These are phyloP conservation scores for Ciborinia camelliae DNA, from an alignment of 2,329 filamentous ascomycete species.

Conservation along the genomic window DNA sequence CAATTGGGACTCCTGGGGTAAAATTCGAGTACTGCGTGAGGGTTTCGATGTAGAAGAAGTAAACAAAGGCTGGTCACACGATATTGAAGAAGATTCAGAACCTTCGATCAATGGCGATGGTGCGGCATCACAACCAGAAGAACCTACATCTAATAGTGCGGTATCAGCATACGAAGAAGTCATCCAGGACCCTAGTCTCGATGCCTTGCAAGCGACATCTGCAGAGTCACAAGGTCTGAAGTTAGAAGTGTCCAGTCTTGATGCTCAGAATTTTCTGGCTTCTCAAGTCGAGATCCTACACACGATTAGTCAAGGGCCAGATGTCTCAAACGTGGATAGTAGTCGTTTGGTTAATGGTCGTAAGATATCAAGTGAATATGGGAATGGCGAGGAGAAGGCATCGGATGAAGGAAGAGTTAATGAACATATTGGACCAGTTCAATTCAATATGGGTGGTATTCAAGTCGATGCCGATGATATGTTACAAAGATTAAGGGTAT, in stretches of 20 bases:
- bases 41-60: slow-evolving; percentile 88
- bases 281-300: slow-evolving; percentile 76
- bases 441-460: slow-evolving; percentile 98
- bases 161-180: slow-evolving; percentile 75
- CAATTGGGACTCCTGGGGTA: slow-evolving; percentile 98
- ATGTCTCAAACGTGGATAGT: slow-evolving; percentile 44
- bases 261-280: slow-evolving; percentile 74
- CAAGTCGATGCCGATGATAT: slow-evolving; percentile 94
- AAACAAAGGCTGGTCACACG: slow-evolving; percentile 80
- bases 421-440: slow-evolving; percentile 88
- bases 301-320: slow-evolving; percentile 50
- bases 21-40: slow-evolving; percentile 87
- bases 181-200: slow-evolving; percentile 70
- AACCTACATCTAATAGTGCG: slow-evolving; percentile 48
- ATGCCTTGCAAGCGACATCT: slow-evolving; percentile 55
- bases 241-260: slow-evolving; percentile 59
- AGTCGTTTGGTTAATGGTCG: slow-evolving; percentile 28
- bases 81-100: slow-evolving; percentile 62
- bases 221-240: slow-evolving; percentile 41
- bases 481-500: slow-evolving; percentile 79
- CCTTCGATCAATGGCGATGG: slow-evolving; percentile 35
- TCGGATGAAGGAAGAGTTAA: slow-evolving; percentile 34
- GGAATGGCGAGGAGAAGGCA: slow-evolving; percentile 27
- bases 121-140: slow-evolving; percentile 23
- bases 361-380: slow-evolving; percentile 24